Conservation (phyloP, 108 stramenopile genomes). For the Nannochloropsis gaditana region DNA sequence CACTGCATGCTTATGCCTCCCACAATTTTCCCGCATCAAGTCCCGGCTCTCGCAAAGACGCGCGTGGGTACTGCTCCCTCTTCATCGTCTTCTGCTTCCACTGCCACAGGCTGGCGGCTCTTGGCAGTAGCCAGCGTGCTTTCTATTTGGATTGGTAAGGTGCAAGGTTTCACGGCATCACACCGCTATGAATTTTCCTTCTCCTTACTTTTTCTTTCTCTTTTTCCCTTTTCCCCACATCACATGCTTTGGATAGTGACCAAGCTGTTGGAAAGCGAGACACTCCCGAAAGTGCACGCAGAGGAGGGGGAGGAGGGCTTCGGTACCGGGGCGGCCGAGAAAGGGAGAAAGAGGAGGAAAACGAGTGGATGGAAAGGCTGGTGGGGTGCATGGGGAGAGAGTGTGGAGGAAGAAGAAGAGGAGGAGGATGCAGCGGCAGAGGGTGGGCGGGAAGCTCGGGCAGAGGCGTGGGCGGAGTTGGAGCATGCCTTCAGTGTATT, state of each 20-base stretch:
- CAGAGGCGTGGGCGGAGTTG: background rate
- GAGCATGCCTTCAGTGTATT: background rate
- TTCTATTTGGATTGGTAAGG: background rate
- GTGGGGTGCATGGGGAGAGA: background rate
- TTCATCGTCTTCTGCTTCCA: background rate
- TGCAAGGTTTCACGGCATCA: background rate
- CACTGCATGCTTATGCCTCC: background rate
- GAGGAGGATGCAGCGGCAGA: background rate
- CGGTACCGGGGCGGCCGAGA: background rate
- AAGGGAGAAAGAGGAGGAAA: background rate
- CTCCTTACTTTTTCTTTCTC: background rate
- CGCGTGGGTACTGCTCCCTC: background rate
- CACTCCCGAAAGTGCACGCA: background rate
- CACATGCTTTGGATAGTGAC: background rate
- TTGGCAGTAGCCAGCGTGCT: slow-evolving; percentile 6
- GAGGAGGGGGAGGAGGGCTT: background rate
- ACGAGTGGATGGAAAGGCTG: background rate
- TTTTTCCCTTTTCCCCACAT: background rate
- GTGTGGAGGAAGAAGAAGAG: background rate
- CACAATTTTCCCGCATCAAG: background rate
- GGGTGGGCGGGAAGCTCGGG: background rate
- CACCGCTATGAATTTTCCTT: background rate
- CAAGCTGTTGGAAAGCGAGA: background rate
- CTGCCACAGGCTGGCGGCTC: background rate
- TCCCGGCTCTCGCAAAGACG: background rate